Base-by-base conservation (phyloP, 108 stramenopile species). In the Schizochytrium sp. region DNA sequence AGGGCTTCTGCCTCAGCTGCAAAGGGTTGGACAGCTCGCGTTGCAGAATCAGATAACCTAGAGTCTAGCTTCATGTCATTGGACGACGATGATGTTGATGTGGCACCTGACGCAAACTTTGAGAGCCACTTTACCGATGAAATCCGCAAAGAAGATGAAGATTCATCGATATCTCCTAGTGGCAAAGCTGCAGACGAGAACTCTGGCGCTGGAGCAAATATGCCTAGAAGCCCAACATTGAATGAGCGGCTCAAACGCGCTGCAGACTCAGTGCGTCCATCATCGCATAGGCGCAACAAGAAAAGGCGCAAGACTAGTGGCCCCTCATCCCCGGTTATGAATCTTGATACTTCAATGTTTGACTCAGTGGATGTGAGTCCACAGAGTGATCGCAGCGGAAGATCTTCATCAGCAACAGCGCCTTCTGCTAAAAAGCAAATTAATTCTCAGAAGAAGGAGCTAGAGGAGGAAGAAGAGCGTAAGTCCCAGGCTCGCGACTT, bases 1-100 rank as follows among this genome's bases (percentile, higher is more conserved):
- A 69, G 44, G 64, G 28, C 64, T 44, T 10, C 64, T 7, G 64
- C 19, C 1, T 38, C 5, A 44, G 8, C 64, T 8, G 12, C 64
- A 7, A 44, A 44, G 64, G 64, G 42, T 8, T 38, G 5, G 12
- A 44, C 64, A 0, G 42, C 40, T 38, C 42, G 42, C 28, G 42
- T 44, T 38, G 64, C 64, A 38, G 64, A 60, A 60, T 17, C 59
- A 60, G 59, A 69, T 69, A 38, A 28, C 64, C 64, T 69, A 38
- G 64, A 69, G 28, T 69, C 64, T 8, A 69, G 64, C 64, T 69
- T 69, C 64, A 69, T 69, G 64, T 13, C 12, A 38, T 44, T 69
- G 42, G 64, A 69, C 64, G 64, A 69, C 28, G 64, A 69, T 44
- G 64, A 69, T 44, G 64, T 69, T 8, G 64, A 69, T 44, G 64